A percentile compares a stretch with the other conserved stretches of the same genome.
Evolutionary conservation across 2,329 filamentous ascomycete genomes (phyloP).

Genomic region (Ascomycota sp.): DNA sequence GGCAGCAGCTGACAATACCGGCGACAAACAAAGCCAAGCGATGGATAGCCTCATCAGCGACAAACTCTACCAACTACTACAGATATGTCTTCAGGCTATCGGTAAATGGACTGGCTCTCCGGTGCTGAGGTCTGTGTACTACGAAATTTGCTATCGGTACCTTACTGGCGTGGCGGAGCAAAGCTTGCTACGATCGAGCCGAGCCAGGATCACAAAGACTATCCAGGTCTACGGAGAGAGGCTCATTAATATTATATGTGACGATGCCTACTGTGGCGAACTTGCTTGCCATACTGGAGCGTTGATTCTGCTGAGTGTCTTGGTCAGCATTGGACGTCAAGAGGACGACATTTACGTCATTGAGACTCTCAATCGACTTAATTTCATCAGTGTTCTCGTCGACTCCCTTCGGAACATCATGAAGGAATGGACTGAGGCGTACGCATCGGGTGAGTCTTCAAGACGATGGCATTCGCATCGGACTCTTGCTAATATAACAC

Average conservation of each 20-base stretch:
- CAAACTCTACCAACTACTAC: conserved; percentile 77
- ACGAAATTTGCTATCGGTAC: conserved; percentile 77
- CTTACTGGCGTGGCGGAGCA: conserved; percentile 44
- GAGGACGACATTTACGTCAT: conserved; percentile 55
- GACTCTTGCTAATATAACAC: not conserved
- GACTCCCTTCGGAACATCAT: conserved; percentile 66
- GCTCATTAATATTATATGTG: conserved; percentile 68
- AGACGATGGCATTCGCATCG: not conserved
- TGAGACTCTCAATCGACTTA: conserved; percentile 59
- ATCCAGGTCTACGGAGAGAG: conserved; percentile 48
- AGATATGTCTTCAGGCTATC: conserved; percentile 61
- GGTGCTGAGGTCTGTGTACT: conserved; percentile 61
- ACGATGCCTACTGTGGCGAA: conserved; percentile 76
- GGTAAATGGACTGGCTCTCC: conserved; percentile 48
- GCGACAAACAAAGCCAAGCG: conserved; percentile 21
- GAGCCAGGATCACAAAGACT: conserved; percentile 46
- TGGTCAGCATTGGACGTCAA: conserved; percentile 50
- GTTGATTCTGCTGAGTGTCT: conserved; percentile 56
- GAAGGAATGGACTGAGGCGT: conserved; percentile 41
- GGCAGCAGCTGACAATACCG: conserved; percentile 10
- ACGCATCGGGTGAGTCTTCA: conserved; percentile 25
- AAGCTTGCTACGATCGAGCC: conserved; percentile 22
- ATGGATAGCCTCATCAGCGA: conserved; percentile 61
- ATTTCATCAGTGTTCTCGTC: conserved; percentile 76
- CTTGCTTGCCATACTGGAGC: conserved; percentile 65